Conservation (phyloP, 2,329 filamentous ascomycete species). For the Clarireedia monteithiana region DNA sequence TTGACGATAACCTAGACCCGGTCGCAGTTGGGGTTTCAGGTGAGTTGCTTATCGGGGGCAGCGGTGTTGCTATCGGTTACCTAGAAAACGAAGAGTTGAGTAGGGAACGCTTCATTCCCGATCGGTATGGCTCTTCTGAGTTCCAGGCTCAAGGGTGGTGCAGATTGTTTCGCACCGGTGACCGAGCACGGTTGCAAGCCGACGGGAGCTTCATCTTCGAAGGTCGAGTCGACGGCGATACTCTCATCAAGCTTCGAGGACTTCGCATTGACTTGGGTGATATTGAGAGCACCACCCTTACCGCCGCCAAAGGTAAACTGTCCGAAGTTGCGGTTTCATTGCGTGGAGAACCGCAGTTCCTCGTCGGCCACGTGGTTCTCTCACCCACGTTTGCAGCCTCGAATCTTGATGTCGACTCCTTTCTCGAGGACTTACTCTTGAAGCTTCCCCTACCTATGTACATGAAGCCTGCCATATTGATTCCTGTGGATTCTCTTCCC, state of each 20-base stretch:
- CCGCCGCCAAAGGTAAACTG: slow-evolving; percentile 21
- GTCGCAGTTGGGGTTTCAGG: slow-evolving; percentile 35
- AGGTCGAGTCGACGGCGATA: slow-evolving; percentile 30
- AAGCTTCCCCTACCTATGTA: background rate
- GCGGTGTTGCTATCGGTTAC: slow-evolving; percentile 32
- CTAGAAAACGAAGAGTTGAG: slow-evolving; percentile 22
- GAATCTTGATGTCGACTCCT: background rate
- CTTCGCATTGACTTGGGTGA: slow-evolving; percentile 36
- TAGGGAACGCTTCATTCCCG: slow-evolving; percentile 6
- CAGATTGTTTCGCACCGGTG: slow-evolving; percentile 26
- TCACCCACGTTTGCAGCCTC: background rate
- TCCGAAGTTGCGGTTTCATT: slow-evolving; percentile 24
- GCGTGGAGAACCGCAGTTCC: background rate
- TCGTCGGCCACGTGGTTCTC: background rate
- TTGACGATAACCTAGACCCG: slow-evolving; percentile 32
- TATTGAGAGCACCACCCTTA: slow-evolving; percentile 29
- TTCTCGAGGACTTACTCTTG: background rate
- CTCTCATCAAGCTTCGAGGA: slow-evolving; percentile 32
- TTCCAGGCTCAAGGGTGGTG: slow-evolving; percentile 8
- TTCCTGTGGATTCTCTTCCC: background rate
- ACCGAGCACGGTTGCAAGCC: slow-evolving; percentile 22
- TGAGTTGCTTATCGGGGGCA: slow-evolving; percentile 36
- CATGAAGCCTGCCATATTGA: background rate
- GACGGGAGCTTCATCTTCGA: slow-evolving; percentile 28
- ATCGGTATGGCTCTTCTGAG: slow-evolving; percentile 5